Evolutionary conservation across 164 flowering plant genomes (phyloP), one percentile per base, ranked within the genome.

Genomic region (Kingdonia uniflora): DNA sequence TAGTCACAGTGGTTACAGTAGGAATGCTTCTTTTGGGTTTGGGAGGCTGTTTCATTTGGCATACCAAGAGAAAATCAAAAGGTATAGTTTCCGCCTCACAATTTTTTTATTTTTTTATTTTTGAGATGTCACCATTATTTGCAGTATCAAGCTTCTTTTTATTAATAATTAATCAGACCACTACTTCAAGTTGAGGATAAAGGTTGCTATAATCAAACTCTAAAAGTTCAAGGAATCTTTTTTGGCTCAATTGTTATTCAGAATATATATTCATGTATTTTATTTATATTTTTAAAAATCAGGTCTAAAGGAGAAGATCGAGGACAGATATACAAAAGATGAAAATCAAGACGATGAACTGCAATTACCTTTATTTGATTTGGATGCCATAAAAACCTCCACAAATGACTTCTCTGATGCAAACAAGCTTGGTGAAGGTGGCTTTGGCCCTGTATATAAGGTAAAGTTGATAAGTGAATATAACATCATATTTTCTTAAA

Each of bases 391-490:
- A 42, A 41, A 49, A 19, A 20, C 42, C 3, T 67, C 65, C 2
- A 72, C 72, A 0, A 40, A 65, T 26, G 57, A 68, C 22, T 72
- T 72, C 48, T 50, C 62, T 14, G 39, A 20, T 1, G 14, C 23
- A 17, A 68, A 68, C 22, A 59, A 65, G 53, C 57, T 72, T 42
- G 76, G 76, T 43, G 56, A 63, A 55, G 76, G 72, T 11, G 72
- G 76, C 6, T 72, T 72, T 56, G 76, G 76, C 20, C 65, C 65
- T 29, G 85, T 80, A 51, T 75, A 70, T 55, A 74, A 70, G 77
- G 85, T 80, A 38, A 38, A 16, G 12, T 10, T 41, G 35, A 29
- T 29, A 29, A 29, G 8, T 29, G 35, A 29, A 29, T 29, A 8
- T 29, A 29, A 29, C 35, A 29, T 8, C 6, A 29, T 8, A 3